Evolutionary conservation across 768 basidiomycete genomes (phyloP).

Genomic region (Cyclocybe aegerita): DNA sequence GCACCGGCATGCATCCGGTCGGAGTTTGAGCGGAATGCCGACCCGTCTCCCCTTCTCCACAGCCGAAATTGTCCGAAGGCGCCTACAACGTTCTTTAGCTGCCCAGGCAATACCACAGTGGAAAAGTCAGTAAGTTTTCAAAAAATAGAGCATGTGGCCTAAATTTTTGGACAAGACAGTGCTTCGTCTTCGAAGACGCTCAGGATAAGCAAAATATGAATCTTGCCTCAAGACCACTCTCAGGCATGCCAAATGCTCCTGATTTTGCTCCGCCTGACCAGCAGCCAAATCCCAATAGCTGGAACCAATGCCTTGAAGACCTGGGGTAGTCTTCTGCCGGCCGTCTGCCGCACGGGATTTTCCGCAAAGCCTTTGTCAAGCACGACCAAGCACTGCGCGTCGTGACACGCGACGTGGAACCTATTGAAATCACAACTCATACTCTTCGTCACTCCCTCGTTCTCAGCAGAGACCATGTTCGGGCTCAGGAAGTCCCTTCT

Average conservation of each 20-base stretch:
- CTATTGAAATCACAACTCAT: slow-evolving; percentile 11
- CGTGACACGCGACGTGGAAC: slow-evolving; percentile 28
- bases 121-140: too few species aligned
- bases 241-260: too few species aligned
- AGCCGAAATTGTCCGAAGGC: slow-evolving; percentile 20
- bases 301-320: too few species aligned
- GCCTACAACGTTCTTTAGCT: background rate
- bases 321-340: too few species aligned
- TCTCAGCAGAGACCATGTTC: slow-evolving; percentile 32
- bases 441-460: slow-evolving; percentile 7
- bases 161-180: too few species aligned
- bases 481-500: slow-evolving; percentile 33
- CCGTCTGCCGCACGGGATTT: slow-evolving; percentile 5
- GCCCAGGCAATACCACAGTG: too few species aligned
- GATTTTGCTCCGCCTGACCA: too few species aligned
- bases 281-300: too few species aligned
- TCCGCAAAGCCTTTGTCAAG: slow-evolving; percentile 16
- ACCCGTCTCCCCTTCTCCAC: slow-evolving; percentile 6
- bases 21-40: slow-evolving; percentile 27
- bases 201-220: too few species aligned
- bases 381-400: slow-evolving; percentile 21
- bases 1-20: slow-evolving; percentile 19
- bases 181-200: too few species aligned
- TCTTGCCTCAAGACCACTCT: too few species aligned
- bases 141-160: too few species aligned